Evolutionary conservation across 495 filamentous ascomycete species (phyloP).

Genomic region (Penicillium angulare): DNA sequence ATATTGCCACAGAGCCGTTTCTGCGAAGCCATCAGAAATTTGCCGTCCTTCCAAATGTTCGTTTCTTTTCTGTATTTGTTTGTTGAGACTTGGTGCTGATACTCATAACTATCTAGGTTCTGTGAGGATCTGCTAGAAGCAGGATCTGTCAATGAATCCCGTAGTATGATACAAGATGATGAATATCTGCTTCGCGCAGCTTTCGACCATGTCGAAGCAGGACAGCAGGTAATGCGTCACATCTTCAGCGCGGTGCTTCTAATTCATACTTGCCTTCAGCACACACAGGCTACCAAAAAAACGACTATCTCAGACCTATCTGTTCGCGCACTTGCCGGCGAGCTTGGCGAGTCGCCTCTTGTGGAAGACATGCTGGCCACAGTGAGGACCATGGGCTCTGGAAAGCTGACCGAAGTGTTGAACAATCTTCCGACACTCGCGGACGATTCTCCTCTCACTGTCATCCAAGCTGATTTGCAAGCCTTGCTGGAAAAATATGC

Average conservation of each 20-base stretch:
- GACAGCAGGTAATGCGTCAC: conserved; percentile 40
- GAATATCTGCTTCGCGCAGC: conserved; percentile 39
- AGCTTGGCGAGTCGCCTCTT: conserved; percentile 48
- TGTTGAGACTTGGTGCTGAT: neutral
- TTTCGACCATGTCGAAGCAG: conserved; percentile 28
- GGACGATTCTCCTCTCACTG: conserved; percentile 14
- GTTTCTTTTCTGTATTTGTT: neutral
- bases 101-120: conserved; percentile 29
- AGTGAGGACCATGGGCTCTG: conserved; percentile 51
- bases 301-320: conserved; percentile 53
- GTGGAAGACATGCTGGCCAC: conserved; percentile 55
- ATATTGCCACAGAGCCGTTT: conserved; percentile 49
- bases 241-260: conserved; percentile 47
- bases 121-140: conserved; percentile 47
- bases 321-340: conserved; percentile 55
- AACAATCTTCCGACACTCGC: conserved; percentile 17
- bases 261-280: conserved; percentile 43
- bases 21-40: conserved; percentile 70
- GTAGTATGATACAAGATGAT: conserved; percentile 53
- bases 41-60: conserved; percentile 75
- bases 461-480: conserved; percentile 30
- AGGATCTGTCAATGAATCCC: conserved; percentile 37
- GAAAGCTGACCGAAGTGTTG: conserved; percentile 24
- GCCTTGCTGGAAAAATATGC: conserved; percentile 37
- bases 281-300: conserved; percentile 37